Base-by-base conservation (phyloP, 331 rosid species). In the Telfairia occidentalis region DNA sequence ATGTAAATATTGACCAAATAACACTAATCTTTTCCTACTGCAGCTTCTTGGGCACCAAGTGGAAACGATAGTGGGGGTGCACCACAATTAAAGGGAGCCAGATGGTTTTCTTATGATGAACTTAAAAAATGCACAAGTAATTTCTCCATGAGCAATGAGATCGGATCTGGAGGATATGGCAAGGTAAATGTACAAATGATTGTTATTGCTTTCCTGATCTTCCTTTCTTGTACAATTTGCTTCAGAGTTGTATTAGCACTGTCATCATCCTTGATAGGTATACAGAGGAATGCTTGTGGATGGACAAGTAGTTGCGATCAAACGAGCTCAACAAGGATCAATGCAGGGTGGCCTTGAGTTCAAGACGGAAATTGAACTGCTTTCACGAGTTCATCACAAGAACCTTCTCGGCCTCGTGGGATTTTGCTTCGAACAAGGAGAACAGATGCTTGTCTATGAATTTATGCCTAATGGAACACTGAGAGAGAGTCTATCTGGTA, bases 331-430 rank as follows among this genome's bases (percentile, higher is more conserved):
- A 66, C 92, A 88, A 78, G 98, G 96, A 89, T 95, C 99, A 64
- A 87, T 81, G 93, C 99, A 95, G 73, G 99, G 97, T 46, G 97
- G 92, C 63, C 81, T 81, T 16, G 97, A 95, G 87, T 95, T 95
- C 88, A 90, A 88, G 91, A 95, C 85, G 1, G 99, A 95, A 83
- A 95, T 95, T 9, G 99, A 95, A 80, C 79, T 95, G 82, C 97
- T 95, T 71, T 95, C 99, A 2, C 87, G 99, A 73, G 99, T 95
- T 81, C 97, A 95, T 79, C 99, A 95, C 90, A 95, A 92, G 85
- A 95, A 95, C 80, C 93, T 95, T 30, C 96, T 95, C 73, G 91
- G 92, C 80, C 97, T 95, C 4, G 82, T 92, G 1, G 99, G 99
- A 29, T 95, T 90, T 80, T 95, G 99, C 79, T 92, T 90, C 26